phyloP scores from a whole-genome alignment of 148 eudicot species.

The Euryodendron excelsum region DNA sequence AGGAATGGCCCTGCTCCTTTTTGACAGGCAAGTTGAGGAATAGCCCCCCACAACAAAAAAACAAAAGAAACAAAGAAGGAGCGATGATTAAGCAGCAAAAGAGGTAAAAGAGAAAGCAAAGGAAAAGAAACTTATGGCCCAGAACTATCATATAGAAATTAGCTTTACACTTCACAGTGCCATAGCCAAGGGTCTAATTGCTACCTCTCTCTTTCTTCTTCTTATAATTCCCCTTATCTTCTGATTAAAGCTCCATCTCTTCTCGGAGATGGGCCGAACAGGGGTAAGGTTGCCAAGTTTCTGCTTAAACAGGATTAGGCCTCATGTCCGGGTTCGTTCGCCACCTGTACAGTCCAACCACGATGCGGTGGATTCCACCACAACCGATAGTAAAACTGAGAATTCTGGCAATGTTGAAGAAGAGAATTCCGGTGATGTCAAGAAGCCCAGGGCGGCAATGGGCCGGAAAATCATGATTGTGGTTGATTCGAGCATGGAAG shows the following conservation, averaged over 20 bases:
- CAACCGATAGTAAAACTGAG: slow-evolving; percentile 19
- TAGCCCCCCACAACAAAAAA: slow-evolving; percentile 33
- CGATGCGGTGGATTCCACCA: neutral
- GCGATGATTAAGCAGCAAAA: slow-evolving; percentile 50
- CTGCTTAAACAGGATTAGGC: slow-evolving; percentile 69
- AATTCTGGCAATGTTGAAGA: slow-evolving; percentile 3
- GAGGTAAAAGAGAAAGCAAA: slow-evolving; percentile 19
- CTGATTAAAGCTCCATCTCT: neutral
- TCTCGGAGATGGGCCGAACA: slow-evolving; percentile 35
- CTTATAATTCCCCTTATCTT: neutral
- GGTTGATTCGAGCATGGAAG: slow-evolving; percentile 65
- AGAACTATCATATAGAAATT: neutral
- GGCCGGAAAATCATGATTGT: slow-evolving; percentile 78
- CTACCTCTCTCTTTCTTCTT: neutral
- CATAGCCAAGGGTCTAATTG: too few relatives aligned
- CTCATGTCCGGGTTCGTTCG: slow-evolving; percentile 51
- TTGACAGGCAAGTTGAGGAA: slow-evolving; percentile 46
- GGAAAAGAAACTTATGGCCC: too few relatives aligned
- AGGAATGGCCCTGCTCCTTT: slow-evolving; percentile 39
- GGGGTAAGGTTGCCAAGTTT: slow-evolving; percentile 49
- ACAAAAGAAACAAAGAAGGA: slow-evolving; percentile 18
- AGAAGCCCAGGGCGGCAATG: slow-evolving; percentile 15
- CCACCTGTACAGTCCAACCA: slow-evolving; percentile 20
- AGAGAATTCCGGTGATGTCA: slow-evolving; percentile 7
- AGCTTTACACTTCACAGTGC: neutral